Percentiles rank a stretch among this genome's conserved stretches.
phyloP scores from a whole-genome alignment of 2,329 filamentous ascomycete genomes.

The Fusarium oxysporum region DNA sequence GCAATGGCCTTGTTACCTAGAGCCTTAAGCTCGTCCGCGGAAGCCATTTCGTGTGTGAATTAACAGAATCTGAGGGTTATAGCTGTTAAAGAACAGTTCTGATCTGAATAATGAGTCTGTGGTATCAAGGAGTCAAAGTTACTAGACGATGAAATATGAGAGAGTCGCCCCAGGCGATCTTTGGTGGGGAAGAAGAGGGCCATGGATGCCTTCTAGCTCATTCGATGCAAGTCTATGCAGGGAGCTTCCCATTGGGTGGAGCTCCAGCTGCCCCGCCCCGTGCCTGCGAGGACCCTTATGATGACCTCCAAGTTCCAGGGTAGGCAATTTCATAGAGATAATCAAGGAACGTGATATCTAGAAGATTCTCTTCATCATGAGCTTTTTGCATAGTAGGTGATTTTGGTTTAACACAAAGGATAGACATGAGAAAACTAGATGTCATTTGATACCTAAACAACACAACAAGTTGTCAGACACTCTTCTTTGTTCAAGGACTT shows the following conservation, averaged over 20 bases:
- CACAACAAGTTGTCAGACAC: rapidly evolving
- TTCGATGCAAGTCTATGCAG: slow-evolving; percentile 53
- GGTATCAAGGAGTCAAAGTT: slow-evolving; percentile 36
- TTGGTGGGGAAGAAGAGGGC: slow-evolving; percentile 49
- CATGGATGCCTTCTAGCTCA: slow-evolving; percentile 56
- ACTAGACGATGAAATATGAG: slow-evolving; percentile 33
- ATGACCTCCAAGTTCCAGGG: slow-evolving; percentile 27
- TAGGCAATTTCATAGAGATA: slow-evolving; percentile 2
- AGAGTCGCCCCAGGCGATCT: slow-evolving; percentile 40
- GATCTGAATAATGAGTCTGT: slow-evolving; percentile 11
- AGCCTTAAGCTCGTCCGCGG: slow-evolving; percentile 87
- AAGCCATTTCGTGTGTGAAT: slow-evolving; percentile 59
- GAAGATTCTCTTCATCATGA: slow-evolving; percentile 21
- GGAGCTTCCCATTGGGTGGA: slow-evolving; percentile 48
- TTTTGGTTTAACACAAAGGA: too few species aligned
- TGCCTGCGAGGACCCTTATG: slow-evolving; percentile 35
- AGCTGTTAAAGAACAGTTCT: slow-evolving; percentile 16
- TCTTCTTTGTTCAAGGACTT: background rate
- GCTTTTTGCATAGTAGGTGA: background rate
- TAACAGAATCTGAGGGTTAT: slow-evolving; percentile 20
- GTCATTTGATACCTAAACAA: rapidly evolving
- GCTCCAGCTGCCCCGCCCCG: slow-evolving; percentile 14
- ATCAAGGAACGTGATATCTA: slow-evolving; percentile 14
- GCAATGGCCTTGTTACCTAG: slow-evolving; percentile 99
- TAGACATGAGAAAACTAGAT: background rate